Conservation (phyloP, 2,329 filamentous ascomycete species). For the Albophoma yamanashiensis region DNA sequence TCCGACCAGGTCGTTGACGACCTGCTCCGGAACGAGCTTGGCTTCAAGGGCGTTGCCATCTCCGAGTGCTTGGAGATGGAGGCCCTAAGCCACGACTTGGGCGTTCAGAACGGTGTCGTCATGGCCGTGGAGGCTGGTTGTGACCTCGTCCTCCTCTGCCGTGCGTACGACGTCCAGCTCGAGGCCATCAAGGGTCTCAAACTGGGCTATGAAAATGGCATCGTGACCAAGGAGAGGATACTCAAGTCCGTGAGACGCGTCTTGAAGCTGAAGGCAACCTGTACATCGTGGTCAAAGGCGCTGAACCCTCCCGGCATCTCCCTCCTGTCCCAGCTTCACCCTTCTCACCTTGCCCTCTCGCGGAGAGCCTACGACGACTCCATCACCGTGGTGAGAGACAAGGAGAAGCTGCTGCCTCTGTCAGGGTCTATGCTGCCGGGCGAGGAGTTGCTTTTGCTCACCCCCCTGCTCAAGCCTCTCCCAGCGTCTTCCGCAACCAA, state of each 20-base stretch:
- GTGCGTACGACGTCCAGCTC: constrained; percentile 78
- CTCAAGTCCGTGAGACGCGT: constrained; percentile 71
- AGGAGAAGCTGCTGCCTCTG: constrained; percentile 72
- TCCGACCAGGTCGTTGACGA: constrained; percentile 91
- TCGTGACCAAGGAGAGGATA: constrained; percentile 72
- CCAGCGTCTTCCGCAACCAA: constrained; percentile 78
- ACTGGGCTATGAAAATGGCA: constrained; percentile 79
- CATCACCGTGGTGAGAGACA: constrained; percentile 86
- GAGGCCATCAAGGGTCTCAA: constrained; percentile 88
- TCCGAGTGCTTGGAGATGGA: constrained; percentile 98
- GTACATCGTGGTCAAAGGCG: constrained; percentile 84
- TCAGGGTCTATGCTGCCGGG: constrained; percentile 71
- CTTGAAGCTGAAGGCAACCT: constrained; percentile 69
- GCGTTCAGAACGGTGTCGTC: constrained; percentile 91
- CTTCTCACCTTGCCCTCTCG: constrained; percentile 70
- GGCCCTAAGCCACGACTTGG: constrained; percentile 86
- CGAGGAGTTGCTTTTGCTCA: constrained; percentile 82
- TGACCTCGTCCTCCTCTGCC: constrained; percentile 80
- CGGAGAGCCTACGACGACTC: constrained; percentile 83
- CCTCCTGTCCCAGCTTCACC: constrained; percentile 70
- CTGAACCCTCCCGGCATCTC: constrained; percentile 75
- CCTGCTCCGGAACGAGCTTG: constrained; percentile 74
- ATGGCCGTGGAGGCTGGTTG: constrained; percentile 97
- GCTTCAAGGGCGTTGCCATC: constrained; percentile 85
- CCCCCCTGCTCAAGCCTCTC: constrained; percentile 83